phyloP scores from a whole-genome alignment of 495 filamentous ascomycete species.

The Neurospora sp. region DNA sequence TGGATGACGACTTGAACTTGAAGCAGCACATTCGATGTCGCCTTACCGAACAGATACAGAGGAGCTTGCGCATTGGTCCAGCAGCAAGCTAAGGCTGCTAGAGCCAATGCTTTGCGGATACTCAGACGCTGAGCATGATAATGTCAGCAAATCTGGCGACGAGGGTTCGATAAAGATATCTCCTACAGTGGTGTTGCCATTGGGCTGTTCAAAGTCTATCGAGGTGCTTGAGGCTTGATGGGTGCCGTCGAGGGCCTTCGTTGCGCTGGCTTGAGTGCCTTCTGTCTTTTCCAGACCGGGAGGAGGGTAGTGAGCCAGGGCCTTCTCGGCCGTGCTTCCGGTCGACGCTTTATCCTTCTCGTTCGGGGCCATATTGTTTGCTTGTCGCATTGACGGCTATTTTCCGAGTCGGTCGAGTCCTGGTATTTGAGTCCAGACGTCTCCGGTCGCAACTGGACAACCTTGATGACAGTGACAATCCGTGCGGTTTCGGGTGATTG shows the following conservation, averaged over 20 bases:
- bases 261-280: not conserved
- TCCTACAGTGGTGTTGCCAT: not conserved
- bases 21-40: not conserved
- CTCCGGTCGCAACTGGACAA: not conserved
- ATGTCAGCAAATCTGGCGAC: not conserved
- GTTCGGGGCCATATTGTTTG: not conserved
- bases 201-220: not conserved
- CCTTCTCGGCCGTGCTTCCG: not conserved
- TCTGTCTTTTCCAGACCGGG: not conserved
- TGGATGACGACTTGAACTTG: not conserved
- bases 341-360: not conserved
- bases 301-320: not conserved
- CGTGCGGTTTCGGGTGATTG: not conserved
- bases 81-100: slow-evolving; percentile 19
- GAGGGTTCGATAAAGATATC: not conserved
- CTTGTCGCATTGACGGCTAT: not conserved
- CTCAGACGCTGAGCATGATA: not conserved
- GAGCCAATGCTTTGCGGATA: slow-evolving; percentile 7
- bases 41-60: slow-evolving; percentile 19
- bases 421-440: not conserved
- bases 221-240: not conserved
- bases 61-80: slow-evolving; percentile 21
- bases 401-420: not conserved
- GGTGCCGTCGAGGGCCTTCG: not conserved
- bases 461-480: not conserved